A percentile compares a stretch with the other conserved stretches of the same genome.
Conservation (phyloP, 1,284 basidiomycete genomes). For the Mycosarcoma mackinlayi region DNA sequence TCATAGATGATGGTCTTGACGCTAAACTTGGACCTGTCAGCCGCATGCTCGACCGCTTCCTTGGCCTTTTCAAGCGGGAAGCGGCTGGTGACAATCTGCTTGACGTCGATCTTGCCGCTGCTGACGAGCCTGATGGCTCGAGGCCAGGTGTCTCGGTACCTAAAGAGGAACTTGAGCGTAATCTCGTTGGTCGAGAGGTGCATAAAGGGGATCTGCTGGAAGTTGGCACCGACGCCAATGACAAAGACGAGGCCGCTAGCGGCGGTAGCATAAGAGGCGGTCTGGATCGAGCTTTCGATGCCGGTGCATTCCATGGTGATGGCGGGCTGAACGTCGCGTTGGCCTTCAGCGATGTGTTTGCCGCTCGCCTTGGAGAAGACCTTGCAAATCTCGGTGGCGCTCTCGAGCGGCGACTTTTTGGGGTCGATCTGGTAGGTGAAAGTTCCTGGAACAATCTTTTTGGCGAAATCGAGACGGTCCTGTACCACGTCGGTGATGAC, state of each 20-base stretch:
- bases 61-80: conserved; percentile 80
- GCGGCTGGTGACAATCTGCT: conserved; percentile 86
- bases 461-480: conserved; percentile 72
- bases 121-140: conserved; percentile 84
- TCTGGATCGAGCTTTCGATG: conserved; percentile 85
- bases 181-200: conserved; percentile 72
- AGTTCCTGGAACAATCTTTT: conserved; percentile 71
- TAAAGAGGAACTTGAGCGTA: conserved; percentile 71
- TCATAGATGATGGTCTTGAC: conserved; percentile 64
- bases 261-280: conserved; percentile 71
- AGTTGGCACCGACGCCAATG: conserved; percentile 71
- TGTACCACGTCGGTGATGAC: conserved; percentile 72
- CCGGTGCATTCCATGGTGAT: conserved; percentile 81
- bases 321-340: conserved; percentile 47
- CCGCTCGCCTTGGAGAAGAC: conserved; percentile 54
- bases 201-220: conserved; percentile 70
- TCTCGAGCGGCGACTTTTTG: conserved; percentile 27
- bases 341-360: conserved; percentile 32
- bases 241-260: conserved; percentile 72
- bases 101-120: conserved; percentile 83
- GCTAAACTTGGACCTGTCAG: conserved; percentile 72
- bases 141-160: conserved; percentile 74
- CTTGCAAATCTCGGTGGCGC: conserved; percentile 53
- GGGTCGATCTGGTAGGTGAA: conserved; percentile 65
- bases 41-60: conserved; percentile 82